Base-by-base conservation (phyloP, 192 early-diverging fungal species). In the Coemansia sp. region DNA sequence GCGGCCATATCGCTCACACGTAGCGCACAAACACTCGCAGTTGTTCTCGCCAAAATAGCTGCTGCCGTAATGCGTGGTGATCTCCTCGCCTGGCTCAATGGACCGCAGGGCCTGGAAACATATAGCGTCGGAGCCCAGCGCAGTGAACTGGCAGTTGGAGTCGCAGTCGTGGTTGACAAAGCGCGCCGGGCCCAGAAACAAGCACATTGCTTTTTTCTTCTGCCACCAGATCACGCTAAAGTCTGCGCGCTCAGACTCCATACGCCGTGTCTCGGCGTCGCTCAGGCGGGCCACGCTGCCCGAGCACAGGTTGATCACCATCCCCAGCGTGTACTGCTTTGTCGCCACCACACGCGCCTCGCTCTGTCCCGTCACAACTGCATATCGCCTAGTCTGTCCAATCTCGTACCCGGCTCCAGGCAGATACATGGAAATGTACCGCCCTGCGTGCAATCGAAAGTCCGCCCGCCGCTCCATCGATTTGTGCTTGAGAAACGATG, bases 151-250 rank as follows among this genome's bases (percentile, higher is more conserved):
- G 58, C 80, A 83, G 53, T 88, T 91, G 1, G 90, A 84, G 49
- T 81, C 66, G 65, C 90, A 91, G 67, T 91, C 88, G 65, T 91
- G 90, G 69, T 91, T 91, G 39, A 87, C 85, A 64, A 91, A 91
- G 11, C 90, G 79, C 2, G 87, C 90, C 3, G 90, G 90, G 16
- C 90, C 90, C 31, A 89, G 67, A 49, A 91, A 87, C 31, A 90
- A 56, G 57, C 85, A 87, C 73, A 81, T 83, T 61, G 68, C 67
- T 9, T 77, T 82, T 39, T 82, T 71, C 65, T 82, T 83, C 27
- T 71, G 76, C 50, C 83, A 86, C 69, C 73, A 88, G 74, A 91
- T 87, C 55, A 91, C 86, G 54, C 80, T 83, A 69, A 90, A 91
- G 67, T 91, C 90, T 0, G 65, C 75, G 2, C 48, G 37, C 48